phyloP scores from a whole-genome alignment of 345 rosid species.

The Citrus glauca region DNA sequence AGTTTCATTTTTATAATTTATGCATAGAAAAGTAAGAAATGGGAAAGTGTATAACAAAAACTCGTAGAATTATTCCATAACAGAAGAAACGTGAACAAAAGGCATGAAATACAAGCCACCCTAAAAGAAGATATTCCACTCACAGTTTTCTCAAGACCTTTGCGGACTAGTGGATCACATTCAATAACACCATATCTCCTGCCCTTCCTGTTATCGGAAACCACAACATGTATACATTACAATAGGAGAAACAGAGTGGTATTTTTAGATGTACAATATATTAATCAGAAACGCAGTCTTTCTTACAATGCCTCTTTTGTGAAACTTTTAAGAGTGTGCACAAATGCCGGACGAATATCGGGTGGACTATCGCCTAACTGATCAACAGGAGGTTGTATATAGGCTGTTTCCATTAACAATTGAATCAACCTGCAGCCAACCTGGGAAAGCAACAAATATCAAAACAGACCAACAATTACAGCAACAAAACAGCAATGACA shows the following conservation, averaged over 20 bases:
- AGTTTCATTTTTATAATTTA: constrained; percentile 15
- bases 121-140: constrained; percentile 21
- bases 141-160: constrained; percentile 92
- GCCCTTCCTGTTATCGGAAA: constrained; percentile 55
- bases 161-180: constrained; percentile 79
- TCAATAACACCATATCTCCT: constrained; percentile 92
- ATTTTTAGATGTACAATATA: not conserved
- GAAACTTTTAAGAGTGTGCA: constrained; percentile 56
- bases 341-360: constrained; percentile 92
- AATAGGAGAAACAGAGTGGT: constrained; percentile 10
- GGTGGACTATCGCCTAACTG: constrained; percentile 74
- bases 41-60: not conserved
- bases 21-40: constrained; percentile 11
- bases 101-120: constrained; percentile 6
- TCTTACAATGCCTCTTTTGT: constrained; percentile 63
- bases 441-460: constrained; percentile 40
- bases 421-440: constrained; percentile 88
- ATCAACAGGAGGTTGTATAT: constrained; percentile 81
- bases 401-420: constrained; percentile 75
- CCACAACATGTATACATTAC: not conserved
- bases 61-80: not conserved
- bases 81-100: not conserved
- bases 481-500: constrained; percentile 1
- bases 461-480: constrained; percentile 16
- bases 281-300: constrained; percentile 14